These are phyloP conservation scores for Spatholobus suberectus DNA, from an alignment of 306 rosid genomes.

Conservation along the genomic window DNA sequence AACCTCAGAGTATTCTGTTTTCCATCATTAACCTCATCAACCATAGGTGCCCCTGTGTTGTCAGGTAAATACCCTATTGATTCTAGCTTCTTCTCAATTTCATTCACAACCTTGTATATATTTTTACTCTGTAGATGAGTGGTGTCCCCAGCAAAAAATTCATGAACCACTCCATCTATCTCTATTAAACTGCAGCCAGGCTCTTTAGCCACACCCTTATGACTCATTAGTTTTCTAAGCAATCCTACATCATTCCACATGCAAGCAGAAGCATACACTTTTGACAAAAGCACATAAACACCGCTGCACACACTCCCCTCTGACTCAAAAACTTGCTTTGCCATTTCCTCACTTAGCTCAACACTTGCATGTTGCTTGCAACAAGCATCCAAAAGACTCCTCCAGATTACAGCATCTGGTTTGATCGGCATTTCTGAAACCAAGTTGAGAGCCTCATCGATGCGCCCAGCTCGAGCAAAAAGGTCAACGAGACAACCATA, in stretches of 20 bases:
- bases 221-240: conserved; percentile 72
- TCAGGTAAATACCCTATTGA: conserved; percentile 58
- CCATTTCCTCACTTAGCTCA: conserved; percentile 76
- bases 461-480: conserved; percentile 66
- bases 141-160: conserved; percentile 84
- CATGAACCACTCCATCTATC: conserved; percentile 68
- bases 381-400: conserved; percentile 83
- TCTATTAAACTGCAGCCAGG: conserved; percentile 83
- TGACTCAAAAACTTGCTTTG: conserved; percentile 59
- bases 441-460: conserved; percentile 67
- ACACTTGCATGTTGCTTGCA: conserved; percentile 67
- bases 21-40: conserved; percentile 51
- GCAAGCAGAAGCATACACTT: conserved; percentile 74
- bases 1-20: conserved; percentile 55
- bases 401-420: conserved; percentile 85
- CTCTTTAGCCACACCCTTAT: conserved; percentile 66
- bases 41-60: conserved; percentile 62
- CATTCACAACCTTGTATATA: conserved; percentile 57
- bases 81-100: conserved; percentile 59
- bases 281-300: conserved; percentile 76
- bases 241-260: conserved; percentile 76
- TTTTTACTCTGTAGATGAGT: conserved; percentile 64
- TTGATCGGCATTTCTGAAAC: conserved; percentile 71
- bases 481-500: conserved; percentile 90
- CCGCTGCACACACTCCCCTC: conserved; percentile 59